Percentiles rank a stretch among this genome's conserved stretches.
Evolutionary conservation across 306 rosid species (phyloP).

Genomic region (Hippophae tibetana): DNA sequence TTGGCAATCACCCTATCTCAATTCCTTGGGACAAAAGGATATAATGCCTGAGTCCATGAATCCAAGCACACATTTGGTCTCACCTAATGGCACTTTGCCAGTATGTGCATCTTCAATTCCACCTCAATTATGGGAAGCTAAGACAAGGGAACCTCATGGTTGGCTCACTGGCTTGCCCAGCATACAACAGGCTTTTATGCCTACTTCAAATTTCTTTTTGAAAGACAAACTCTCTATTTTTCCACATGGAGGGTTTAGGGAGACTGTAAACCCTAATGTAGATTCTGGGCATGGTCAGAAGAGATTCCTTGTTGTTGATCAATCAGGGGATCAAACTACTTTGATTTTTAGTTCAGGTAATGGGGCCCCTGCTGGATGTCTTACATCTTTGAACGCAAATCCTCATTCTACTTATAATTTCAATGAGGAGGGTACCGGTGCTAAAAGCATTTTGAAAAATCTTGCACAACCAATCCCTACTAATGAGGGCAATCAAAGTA

Average conservation of each 20-base stretch:
- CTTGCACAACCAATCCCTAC: constrained; percentile 19
- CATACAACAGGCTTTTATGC: constrained; percentile 18
- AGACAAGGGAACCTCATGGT: constrained; percentile 28
- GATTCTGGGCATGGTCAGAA: constrained; percentile 35
- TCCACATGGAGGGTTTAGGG: constrained; percentile 13
- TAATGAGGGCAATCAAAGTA: constrained; percentile 35
- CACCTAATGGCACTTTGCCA: constrained; percentile 31
- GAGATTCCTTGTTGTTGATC: constrained; percentile 62
- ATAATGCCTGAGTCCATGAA: too few species aligned
- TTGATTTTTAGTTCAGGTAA: constrained; percentile 40
- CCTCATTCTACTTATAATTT: constrained; percentile 14
- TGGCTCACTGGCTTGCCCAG: constrained; percentile 25
- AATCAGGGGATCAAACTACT: constrained; percentile 56
- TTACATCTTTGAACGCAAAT: constrained; percentile 21
- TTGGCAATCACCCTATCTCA: constrained; percentile 38
- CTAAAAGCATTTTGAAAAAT: constrained; percentile 14
- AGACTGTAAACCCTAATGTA: constrained; percentile 25
- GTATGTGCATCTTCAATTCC: constrained; percentile 27
- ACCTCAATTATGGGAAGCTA: constrained; percentile 29
- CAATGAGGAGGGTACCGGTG: constrained; percentile 14
- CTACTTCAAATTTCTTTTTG: constrained; percentile 23
- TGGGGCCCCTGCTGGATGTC: constrained; percentile 30
- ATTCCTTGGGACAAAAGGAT: background rate
- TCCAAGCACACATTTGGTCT: constrained; percentile 19
- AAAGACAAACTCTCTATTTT: constrained; percentile 14